Evolutionary conservation across 169 alveolate species (phyloP).

Genomic region (Amoebophrya sp.): DNA sequence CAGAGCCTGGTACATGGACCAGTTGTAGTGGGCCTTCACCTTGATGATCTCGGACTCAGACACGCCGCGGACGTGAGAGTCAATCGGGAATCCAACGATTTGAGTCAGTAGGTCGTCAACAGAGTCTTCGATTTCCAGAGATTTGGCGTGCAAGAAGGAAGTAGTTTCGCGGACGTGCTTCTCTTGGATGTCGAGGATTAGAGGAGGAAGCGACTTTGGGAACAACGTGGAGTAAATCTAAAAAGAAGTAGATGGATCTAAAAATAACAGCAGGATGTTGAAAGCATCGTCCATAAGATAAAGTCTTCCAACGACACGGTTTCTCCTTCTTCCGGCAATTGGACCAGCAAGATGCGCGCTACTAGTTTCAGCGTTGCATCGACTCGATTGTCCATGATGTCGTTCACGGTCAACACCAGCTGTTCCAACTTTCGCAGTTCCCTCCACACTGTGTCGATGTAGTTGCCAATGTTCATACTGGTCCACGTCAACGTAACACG

Average conservation of each 20-base stretch:
- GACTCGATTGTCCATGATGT: slow-evolving; percentile 85
- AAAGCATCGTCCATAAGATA: too few relatives aligned
- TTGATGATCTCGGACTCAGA: slow-evolving; percentile 66
- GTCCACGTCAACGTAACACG: slow-evolving; percentile 82
- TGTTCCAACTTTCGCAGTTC: slow-evolving; percentile 80
- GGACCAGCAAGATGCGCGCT: slow-evolving; percentile 69
- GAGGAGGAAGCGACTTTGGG: neutral
- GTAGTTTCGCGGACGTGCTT: slow-evolving; percentile 71
- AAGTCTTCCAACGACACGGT: slow-evolving; percentile 74
- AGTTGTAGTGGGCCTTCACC: slow-evolving; percentile 81
- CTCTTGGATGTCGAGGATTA: slow-evolving; percentile 64
- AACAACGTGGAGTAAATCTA: neutral
- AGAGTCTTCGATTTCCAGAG: slow-evolving; percentile 82
- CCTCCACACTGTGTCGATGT: slow-evolving; percentile 68
- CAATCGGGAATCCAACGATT: slow-evolving; percentile 73
- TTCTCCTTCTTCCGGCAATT: slow-evolving; percentile 75
- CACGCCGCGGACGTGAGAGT: slow-evolving; percentile 63
- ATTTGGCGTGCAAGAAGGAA: slow-evolving; percentile 67
- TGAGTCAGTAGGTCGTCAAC: slow-evolving; percentile 76
- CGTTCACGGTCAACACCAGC: slow-evolving; percentile 80
- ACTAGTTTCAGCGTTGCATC: slow-evolving; percentile 80
- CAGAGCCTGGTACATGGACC: slow-evolving; percentile 86
- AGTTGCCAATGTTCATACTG: slow-evolving; percentile 82
- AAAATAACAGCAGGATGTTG: too few relatives aligned
- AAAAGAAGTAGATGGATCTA: too few relatives aligned